These are phyloP conservation scores for Xylaria sp. DNA, from an alignment of 2,329 filamentous ascomycete genomes.

Conservation along the genomic window DNA sequence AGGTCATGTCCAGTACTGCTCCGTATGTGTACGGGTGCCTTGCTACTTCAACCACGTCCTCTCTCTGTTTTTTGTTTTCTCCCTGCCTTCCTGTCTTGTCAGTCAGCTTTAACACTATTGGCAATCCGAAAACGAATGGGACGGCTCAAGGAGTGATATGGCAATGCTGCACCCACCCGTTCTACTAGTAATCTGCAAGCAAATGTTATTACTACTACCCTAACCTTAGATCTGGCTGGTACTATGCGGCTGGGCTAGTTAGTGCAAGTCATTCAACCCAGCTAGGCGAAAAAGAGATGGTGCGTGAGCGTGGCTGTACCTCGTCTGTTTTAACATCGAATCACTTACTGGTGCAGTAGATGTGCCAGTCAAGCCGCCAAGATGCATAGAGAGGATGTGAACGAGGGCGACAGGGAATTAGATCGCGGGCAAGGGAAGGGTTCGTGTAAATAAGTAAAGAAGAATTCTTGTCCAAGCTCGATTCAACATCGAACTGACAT, in stretches of 20 bases:
- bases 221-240: constrained; percentile 28
- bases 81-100: constrained; percentile 6
- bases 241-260: constrained; percentile 25
- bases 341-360: neutral
- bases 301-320: constrained; percentile 17
- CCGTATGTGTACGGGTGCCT: neutral
- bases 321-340: constrained; percentile 6
- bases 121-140: constrained; percentile 14
- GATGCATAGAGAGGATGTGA: neutral
- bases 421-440: constrained; percentile 7
- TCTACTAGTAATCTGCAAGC: constrained; percentile 34
- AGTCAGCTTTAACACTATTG: constrained; percentile 2
- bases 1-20: neutral
- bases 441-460: neutral
- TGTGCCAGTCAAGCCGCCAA: neutral
- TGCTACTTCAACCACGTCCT: neutral
- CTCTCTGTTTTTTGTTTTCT: neutral
- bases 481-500: constrained; percentile 9
- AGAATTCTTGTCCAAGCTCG: constrained; percentile 7
- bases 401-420: neutral
- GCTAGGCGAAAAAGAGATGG: constrained; percentile 33
- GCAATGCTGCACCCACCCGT: constrained; percentile 15
- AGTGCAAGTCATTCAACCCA: constrained; percentile 17
- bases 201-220: constrained; percentile 33
- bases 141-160: constrained; percentile 22